A percentile compares a stretch with the other conserved stretches of the same genome.
phyloP scores from a whole-genome alignment of 2,329 filamentous ascomycete genomes.

The Fusarium phyllophilum region DNA sequence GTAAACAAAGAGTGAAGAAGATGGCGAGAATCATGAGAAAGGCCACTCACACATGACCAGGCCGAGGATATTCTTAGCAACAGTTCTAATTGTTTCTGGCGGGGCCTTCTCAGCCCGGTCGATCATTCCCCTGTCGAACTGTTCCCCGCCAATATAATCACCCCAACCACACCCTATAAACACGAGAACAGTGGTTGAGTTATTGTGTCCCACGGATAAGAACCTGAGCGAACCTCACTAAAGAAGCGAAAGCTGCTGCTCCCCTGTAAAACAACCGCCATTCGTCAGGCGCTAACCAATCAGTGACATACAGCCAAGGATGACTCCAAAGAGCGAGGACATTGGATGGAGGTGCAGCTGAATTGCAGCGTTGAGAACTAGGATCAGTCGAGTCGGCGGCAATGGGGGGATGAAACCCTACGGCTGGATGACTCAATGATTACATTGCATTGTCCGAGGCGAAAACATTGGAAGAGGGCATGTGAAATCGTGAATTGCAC shows the following conservation, averaged over 20 bases:
- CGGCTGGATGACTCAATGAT: slow-evolving; percentile 7
- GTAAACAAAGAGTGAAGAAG: slow-evolving; percentile 5
- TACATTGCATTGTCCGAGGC: background rate
- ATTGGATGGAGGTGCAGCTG: slow-evolving; percentile 27
- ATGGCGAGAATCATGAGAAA: slow-evolving; percentile 25
- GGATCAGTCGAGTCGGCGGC: slow-evolving; percentile 5
- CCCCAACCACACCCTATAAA: fast-evolving
- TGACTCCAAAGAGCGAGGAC: slow-evolving; percentile 5
- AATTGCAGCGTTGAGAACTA: slow-evolving; percentile 16
- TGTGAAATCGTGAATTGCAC: background rate
- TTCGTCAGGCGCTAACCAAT: slow-evolving; percentile 28
- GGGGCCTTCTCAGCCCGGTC: slow-evolving; percentile 1
- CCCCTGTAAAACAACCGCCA: slow-evolving; percentile 23
- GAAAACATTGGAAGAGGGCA: background rate
- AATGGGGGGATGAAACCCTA: slow-evolving; percentile 4
- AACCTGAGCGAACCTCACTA: slow-evolving; percentile 22
- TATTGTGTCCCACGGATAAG: background rate
- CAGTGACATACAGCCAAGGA: slow-evolving; percentile 10
- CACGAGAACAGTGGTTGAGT: background rate
- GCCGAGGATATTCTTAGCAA: slow-evolving; percentile 36
- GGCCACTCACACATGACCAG: slow-evolving; percentile 21
- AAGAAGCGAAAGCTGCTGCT: slow-evolving; percentile 9
- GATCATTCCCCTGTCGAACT: slow-evolving; percentile 35
- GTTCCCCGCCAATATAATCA: background rate
- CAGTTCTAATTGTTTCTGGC: slow-evolving; percentile 13